Evolutionary conservation across 2,329 filamentous ascomycete genomes (phyloP).

Genomic region (Stachybotrys echinatus): DNA sequence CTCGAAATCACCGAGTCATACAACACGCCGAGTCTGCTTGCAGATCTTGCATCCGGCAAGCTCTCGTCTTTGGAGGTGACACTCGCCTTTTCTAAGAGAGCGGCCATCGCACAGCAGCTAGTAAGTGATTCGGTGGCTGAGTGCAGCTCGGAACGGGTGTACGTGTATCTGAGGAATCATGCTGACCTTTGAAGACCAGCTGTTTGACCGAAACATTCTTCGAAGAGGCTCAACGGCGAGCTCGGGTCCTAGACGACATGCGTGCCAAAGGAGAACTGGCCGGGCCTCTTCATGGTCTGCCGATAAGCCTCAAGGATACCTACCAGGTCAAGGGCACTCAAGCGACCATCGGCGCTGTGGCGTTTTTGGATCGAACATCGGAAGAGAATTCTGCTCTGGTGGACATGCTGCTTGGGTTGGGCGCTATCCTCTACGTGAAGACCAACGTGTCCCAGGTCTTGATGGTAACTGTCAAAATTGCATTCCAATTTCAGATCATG

Average conservation of each 20-base stretch:
- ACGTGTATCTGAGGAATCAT: background rate
- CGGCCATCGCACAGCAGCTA: conserved; percentile 20
- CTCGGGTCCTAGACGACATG: conserved; percentile 10
- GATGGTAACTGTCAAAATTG: conserved; percentile 5
- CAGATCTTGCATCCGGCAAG: conserved; percentile 23
- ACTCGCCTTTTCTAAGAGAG: conserved; percentile 22
- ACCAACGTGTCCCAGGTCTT: conserved; percentile 9
- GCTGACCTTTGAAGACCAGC: conserved; percentile 12
- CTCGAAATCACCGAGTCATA: conserved; percentile 38
- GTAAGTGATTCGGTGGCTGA: conserved; percentile 7
- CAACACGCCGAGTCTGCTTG: conserved; percentile 28
- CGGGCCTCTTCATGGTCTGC: conserved; percentile 13
- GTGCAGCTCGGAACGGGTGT: too few relatives aligned
- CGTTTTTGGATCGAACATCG: conserved; percentile 3
- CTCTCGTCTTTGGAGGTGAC: conserved; percentile 30
- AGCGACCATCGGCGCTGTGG: conserved; percentile 6
- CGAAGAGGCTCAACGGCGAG: conserved; percentile 16
- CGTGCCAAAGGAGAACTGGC: conserved; percentile 5
- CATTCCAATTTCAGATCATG: background rate
- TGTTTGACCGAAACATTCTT: conserved; percentile 43
- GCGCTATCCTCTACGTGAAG: conserved; percentile 8
- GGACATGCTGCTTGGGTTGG: conserved; percentile 4
- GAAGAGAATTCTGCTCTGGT: conserved; percentile 3
- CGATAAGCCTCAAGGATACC: conserved; percentile 7
- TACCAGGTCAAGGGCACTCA: conserved; percentile 6